Conservation (phyloP, 1,284 basidiomycete species). For the Garcileccinum viscosum region DNA sequence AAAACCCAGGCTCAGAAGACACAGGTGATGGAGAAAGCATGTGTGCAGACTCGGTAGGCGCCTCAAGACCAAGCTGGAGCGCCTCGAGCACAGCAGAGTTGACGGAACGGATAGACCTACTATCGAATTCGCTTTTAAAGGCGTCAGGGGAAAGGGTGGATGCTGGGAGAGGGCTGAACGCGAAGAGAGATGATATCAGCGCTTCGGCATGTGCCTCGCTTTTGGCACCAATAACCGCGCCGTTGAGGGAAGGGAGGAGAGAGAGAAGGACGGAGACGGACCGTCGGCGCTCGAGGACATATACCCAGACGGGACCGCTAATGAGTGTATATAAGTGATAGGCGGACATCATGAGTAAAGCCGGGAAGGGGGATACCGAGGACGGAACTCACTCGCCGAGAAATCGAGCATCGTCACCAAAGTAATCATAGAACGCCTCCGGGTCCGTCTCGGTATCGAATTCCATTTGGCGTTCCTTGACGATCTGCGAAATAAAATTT, state of each 20-base stretch:
- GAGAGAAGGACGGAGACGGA: slow-evolving; percentile 78
- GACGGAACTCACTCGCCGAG: slow-evolving; percentile 69
- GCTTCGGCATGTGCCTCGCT: slow-evolving; percentile 71
- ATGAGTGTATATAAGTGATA: slow-evolving; percentile 3
- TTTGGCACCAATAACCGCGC: slow-evolving; percentile 74
- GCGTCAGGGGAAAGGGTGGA: slow-evolving; percentile 63
- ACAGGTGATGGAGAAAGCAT: slow-evolving; percentile 50
- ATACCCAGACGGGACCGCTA: slow-evolving; percentile 85
- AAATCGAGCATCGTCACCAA: slow-evolving; percentile 74
- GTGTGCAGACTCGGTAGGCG: slow-evolving; percentile 50
- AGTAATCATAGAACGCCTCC: slow-evolving; percentile 75
- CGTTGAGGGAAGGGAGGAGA: slow-evolving; percentile 75
- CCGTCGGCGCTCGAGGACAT: slow-evolving; percentile 78
- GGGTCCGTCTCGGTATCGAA: slow-evolving; percentile 81
- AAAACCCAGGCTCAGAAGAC: slow-evolving; percentile 37
- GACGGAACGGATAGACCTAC: slow-evolving; percentile 52
- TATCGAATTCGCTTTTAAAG: slow-evolving; percentile 40
- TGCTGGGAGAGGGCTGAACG: slow-evolving; percentile 75
- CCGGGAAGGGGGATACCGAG: slow-evolving; percentile 11
- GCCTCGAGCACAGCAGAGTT: slow-evolving; percentile 54
- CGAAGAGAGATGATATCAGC: slow-evolving; percentile 77
- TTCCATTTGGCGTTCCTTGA: slow-evolving; percentile 84
- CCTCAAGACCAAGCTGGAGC: slow-evolving; percentile 45
- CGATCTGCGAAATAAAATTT: slow-evolving; percentile 55
- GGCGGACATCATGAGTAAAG: slow-evolving; percentile 7